Conservation (phyloP, 495 filamentous ascomycete genomes). For the Astrothelium macrocarpum region DNA sequence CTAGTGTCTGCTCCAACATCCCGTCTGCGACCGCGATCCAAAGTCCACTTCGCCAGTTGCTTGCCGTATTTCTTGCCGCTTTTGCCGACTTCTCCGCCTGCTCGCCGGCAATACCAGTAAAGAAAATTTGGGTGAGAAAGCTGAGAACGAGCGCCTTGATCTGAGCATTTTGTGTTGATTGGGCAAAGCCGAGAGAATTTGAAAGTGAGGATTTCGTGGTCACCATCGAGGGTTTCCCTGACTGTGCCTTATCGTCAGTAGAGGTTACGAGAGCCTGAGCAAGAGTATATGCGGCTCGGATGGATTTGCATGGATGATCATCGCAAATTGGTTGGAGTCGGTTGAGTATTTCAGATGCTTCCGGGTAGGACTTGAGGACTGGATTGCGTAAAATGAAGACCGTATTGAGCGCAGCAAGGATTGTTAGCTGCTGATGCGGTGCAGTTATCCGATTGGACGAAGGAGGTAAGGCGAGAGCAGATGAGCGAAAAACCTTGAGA, state of each 20-base stretch:
- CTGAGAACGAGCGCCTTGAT: slow-evolving; percentile 72
- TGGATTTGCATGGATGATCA: slow-evolving; percentile 58
- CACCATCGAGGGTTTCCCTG: slow-evolving; percentile 42
- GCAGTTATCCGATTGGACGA: background rate
- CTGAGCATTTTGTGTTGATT: slow-evolving; percentile 52
- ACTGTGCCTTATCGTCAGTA: slow-evolving; percentile 18
- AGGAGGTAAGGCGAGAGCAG: slow-evolving; percentile 40
- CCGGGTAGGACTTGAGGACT: slow-evolving; percentile 39
- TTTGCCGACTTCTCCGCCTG: slow-evolving; percentile 83
- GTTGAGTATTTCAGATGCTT: slow-evolving; percentile 46
- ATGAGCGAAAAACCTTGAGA: slow-evolving; percentile 53
- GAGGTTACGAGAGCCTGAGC: slow-evolving; percentile 57
- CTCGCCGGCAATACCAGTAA: slow-evolving; percentile 73
- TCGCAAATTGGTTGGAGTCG: slow-evolving; percentile 58
- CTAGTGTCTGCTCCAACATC: slow-evolving; percentile 65
- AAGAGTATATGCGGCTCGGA: slow-evolving; percentile 70
- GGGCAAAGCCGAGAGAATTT: slow-evolving; percentile 49
- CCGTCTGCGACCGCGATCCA: slow-evolving; percentile 82
- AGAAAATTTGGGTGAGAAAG: slow-evolving; percentile 79
- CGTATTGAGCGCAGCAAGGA: slow-evolving; percentile 72
- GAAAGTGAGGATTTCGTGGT: slow-evolving; percentile 71
- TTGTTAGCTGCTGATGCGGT: slow-evolving; percentile 34
- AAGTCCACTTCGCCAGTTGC: slow-evolving; percentile 61
- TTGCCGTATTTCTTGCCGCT: slow-evolving; percentile 64
- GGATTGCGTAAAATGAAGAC: slow-evolving; percentile 71